These are phyloP conservation scores for Penium margaritaceum DNA, from an alignment of 139 green algal genomes.

Conservation along the genomic window DNA sequence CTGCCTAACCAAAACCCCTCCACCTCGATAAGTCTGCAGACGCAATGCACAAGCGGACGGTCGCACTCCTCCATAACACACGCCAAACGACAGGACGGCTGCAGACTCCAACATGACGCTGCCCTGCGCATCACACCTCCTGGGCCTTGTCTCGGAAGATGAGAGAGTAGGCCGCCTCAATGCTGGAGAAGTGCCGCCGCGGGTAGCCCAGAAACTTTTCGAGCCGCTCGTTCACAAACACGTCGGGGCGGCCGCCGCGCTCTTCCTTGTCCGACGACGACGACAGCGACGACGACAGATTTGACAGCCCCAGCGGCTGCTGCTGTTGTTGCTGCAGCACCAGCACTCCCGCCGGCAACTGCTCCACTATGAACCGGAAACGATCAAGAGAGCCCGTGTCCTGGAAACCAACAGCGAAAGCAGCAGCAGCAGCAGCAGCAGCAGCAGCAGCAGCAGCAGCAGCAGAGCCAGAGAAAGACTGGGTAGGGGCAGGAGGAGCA, in stretches of 20 bases:
- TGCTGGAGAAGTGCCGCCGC: neutral
- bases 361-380: constrained; percentile 22
- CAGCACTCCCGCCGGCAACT: constrained; percentile 15
- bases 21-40: too few relatives aligned
- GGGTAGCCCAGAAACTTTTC: constrained; percentile 17
- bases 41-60: too few relatives aligned
- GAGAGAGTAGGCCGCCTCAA: constrained; percentile 5
- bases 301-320: too few relatives aligned
- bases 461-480: neutral
- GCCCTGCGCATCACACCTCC: too few relatives aligned
- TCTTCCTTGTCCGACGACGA: too few relatives aligned
- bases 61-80: too few relatives aligned
- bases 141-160: constrained; percentile 15
- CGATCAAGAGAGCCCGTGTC: too few relatives aligned
- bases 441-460: neutral
- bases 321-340: neutral
- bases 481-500: neutral
- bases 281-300: too few relatives aligned
- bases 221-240: constrained; percentile 12
- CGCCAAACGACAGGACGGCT: too few relatives aligned
- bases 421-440: neutral
- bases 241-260: neutral
- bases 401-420: neutral
- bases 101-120: too few relatives aligned
- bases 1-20: too few relatives aligned